phyloP scores from a whole-genome alignment of 2,329 filamentous ascomycete genomes.

The Neofusicoccum ribis region DNA sequence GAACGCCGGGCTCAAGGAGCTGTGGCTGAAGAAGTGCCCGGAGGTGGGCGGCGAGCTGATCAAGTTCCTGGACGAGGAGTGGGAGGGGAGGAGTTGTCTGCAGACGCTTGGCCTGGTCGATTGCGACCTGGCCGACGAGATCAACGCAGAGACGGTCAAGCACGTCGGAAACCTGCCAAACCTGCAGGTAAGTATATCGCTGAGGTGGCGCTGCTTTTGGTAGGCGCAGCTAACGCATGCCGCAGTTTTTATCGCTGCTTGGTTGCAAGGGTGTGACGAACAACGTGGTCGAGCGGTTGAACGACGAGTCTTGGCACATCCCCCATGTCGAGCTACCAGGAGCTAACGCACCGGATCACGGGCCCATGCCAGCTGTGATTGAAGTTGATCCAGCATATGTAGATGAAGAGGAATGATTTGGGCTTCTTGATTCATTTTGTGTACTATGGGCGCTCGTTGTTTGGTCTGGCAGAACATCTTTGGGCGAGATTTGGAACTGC shows the following conservation, averaged over 20 bases:
- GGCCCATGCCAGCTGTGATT: slow-evolving; percentile 24
- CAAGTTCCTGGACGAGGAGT: slow-evolving; percentile 26
- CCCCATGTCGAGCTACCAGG: slow-evolving; percentile 24
- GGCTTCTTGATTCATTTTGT: neutral
- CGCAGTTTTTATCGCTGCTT: slow-evolving; percentile 31
- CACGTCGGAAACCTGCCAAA: slow-evolving; percentile 23
- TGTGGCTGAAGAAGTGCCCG: slow-evolving; percentile 28
- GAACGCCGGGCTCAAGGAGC: slow-evolving; percentile 25
- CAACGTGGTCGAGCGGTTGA: slow-evolving; percentile 26
- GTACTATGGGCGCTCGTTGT: neutral
- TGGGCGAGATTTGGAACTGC: neutral
- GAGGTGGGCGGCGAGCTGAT: slow-evolving; percentile 26
- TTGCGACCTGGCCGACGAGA: slow-evolving; percentile 25
- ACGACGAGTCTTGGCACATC: slow-evolving; percentile 31
- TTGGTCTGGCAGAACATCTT: neutral
- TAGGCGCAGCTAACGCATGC: slow-evolving; percentile 9
- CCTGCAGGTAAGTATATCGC: slow-evolving; percentile 26
- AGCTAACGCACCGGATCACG: slow-evolving; percentile 1
- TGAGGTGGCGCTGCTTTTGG: neutral
- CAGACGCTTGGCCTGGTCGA: slow-evolving; percentile 25
- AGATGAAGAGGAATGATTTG: slow-evolving; percentile 12
- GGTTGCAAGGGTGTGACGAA: slow-evolving; percentile 29
- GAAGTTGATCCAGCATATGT: slow-evolving; percentile 36
- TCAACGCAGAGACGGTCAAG: slow-evolving; percentile 26
- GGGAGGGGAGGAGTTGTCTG: slow-evolving; percentile 24